phyloP scores from a whole-genome alignment of 1,284 basidiomycete species.

The Trichosporon ovoides region DNA sequence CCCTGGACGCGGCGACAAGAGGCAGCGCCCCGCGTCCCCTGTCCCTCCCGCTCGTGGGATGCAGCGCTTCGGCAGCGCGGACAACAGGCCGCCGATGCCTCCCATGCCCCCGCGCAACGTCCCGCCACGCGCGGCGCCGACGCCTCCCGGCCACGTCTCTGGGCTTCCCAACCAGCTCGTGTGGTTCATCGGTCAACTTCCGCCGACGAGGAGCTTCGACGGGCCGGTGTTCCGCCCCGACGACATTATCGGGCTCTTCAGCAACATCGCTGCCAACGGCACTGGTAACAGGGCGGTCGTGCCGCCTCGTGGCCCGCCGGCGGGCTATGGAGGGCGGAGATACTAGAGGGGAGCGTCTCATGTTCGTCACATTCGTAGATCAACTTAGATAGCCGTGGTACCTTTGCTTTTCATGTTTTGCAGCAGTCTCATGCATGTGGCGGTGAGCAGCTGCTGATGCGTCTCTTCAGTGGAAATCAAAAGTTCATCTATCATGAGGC shows the following conservation, averaged over 20 bases:
- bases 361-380: background rate
- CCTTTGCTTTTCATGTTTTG: background rate
- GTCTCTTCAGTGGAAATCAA: too few relatives aligned
- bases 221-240: conserved; percentile 82
- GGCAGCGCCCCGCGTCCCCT: background rate
- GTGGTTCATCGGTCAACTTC: conserved; percentile 76
- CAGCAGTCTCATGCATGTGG: too few relatives aligned
- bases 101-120: conserved; percentile 15
- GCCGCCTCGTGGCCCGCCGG: background rate
- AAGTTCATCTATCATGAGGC: background rate
- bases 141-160: conserved; percentile 29
- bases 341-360: background rate
- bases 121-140: background rate
- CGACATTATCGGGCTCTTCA: conserved; percentile 67
- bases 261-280: conserved; percentile 25
- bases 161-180: conserved; percentile 63
- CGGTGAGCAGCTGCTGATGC: too few relatives aligned
- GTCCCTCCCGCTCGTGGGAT: background rate
- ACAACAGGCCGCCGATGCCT: conserved; percentile 8
- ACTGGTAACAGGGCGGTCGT: background rate
- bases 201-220: conserved; percentile 66
- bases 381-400: background rate
- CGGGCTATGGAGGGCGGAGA: background rate
- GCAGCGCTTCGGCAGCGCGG: background rate
- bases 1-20: background rate